Conservation (phyloP, 2,329 filamentous ascomycete species). For the Claviceps sp. region DNA sequence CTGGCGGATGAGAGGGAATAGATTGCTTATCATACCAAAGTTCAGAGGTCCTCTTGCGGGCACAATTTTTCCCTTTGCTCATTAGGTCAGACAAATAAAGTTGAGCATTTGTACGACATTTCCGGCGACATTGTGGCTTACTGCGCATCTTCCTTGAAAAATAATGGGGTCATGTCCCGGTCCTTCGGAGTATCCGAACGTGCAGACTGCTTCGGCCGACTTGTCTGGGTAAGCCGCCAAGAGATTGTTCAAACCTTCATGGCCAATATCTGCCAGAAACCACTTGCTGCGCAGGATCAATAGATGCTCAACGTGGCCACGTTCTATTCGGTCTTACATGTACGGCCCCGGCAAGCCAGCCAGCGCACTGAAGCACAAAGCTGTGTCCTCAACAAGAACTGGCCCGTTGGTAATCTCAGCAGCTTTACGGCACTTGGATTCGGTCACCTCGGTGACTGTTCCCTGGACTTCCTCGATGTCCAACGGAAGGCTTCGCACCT, state of each 20-base stretch:
- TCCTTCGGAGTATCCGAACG: slow-evolving; percentile 81
- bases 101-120: background rate
- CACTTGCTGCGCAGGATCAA: slow-evolving; percentile 54
- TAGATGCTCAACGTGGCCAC: slow-evolving; percentile 10
- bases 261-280: slow-evolving; percentile 76
- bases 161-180: slow-evolving; percentile 73
- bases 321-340: slow-evolving; percentile 60
- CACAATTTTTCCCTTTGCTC: slow-evolving; percentile 60
- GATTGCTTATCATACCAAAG: slow-evolving; percentile 52
- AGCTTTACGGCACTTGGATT: slow-evolving; percentile 73
- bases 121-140: slow-evolving; percentile 25
- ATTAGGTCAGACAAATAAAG: background rate
- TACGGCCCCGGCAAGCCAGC: slow-evolving; percentile 90
- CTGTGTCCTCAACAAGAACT: slow-evolving; percentile 91
- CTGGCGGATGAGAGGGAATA: background rate
- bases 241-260: slow-evolving; percentile 77
- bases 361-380: slow-evolving; percentile 81
- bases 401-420: slow-evolving; percentile 70
- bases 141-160: slow-evolving; percentile 82
- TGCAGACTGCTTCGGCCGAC: slow-evolving; percentile 84
- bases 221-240: slow-evolving; percentile 83
- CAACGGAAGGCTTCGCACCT: slow-evolving; percentile 59
- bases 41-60: slow-evolving; percentile 62
- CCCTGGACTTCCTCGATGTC: slow-evolving; percentile 88
- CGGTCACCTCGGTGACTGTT: slow-evolving; percentile 78